These are phyloP conservation scores for Alnus rubra DNA, from an alignment of 306 rosid genomes.

Conservation along the genomic window DNA sequence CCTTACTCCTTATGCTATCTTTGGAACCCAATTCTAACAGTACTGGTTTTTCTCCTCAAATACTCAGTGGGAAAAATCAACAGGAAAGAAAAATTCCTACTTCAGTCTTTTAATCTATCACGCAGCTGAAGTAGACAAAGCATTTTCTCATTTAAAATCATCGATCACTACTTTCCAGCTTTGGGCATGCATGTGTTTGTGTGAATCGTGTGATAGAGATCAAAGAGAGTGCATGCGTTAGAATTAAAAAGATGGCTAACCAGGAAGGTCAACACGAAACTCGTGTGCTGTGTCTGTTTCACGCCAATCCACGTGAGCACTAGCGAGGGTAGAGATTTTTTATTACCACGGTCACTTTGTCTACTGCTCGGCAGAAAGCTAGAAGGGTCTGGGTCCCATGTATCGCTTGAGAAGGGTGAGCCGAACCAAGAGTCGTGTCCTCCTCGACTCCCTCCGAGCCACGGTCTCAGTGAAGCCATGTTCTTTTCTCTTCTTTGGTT, in stretches of 20 bases:
- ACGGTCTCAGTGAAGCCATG: constrained; percentile 30
- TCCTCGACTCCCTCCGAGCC: constrained; percentile 9
- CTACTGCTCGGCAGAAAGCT: background rate
- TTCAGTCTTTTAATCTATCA: too few species aligned
- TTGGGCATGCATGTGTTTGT: background rate
- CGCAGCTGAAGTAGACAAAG: background rate
- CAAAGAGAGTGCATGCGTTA: background rate
- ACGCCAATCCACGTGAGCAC: constrained; percentile 36
- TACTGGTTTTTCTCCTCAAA: too few species aligned
- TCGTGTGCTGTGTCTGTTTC: constrained; percentile 32
- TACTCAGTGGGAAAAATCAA: too few species aligned
- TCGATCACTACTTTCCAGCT: background rate
- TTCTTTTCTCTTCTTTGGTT: background rate
- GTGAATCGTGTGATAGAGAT: background rate
- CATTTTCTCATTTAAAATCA: too few species aligned
- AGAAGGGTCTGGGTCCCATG: constrained; percentile 34
- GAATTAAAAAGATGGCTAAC: background rate
- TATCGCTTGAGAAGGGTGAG: background rate
- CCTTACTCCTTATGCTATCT: too few species aligned
- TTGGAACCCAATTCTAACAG: too few species aligned
- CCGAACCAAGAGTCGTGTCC: background rate
- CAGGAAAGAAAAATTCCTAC: too few species aligned
- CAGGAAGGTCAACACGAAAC: constrained; percentile 39
- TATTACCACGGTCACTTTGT: constrained; percentile 7
- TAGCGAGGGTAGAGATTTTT: constrained; percentile 19